A percentile compares a stretch with the other conserved stretches of the same genome.
Conservation (phyloP, 2,329 filamentous ascomycete genomes). For the Aspergillus bombycis region DNA sequence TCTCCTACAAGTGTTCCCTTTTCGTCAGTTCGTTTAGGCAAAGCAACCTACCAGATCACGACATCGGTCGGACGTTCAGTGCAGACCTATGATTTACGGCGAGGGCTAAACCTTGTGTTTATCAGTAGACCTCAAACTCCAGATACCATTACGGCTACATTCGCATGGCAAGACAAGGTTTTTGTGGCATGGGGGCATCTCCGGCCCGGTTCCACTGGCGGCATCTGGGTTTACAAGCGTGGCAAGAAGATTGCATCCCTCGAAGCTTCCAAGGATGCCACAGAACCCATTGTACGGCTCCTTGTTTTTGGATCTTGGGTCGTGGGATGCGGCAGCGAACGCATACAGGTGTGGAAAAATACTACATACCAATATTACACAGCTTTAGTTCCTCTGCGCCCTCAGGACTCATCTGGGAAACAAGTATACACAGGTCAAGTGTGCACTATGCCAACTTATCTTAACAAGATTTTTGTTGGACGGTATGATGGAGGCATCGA, state of each 20-base stretch:
- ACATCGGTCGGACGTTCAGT: conserved; percentile 88
- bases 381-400: conserved; percentile 66
- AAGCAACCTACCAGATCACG: conserved; percentile 95
- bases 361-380: conserved; percentile 86
- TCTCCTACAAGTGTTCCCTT: conserved; percentile 91
- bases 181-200: conserved; percentile 85
- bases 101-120: conserved; percentile 89
- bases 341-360: conserved; percentile 88
- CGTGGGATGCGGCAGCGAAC: conserved; percentile 73
- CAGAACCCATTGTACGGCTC: conserved; percentile 75
- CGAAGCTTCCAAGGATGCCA: conserved; percentile 62
- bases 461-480: conserved; percentile 94
- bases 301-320: conserved; percentile 91
- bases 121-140: conserved; percentile 90
- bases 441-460: conserved; percentile 86
- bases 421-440: conserved; percentile 76
- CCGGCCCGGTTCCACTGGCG: conserved; percentile 50
- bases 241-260: conserved; percentile 83
- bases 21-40: conserved; percentile 83
- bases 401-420: conserved; percentile 59
- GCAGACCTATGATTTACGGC: conserved; percentile 93
- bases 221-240: conserved; percentile 89
- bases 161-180: conserved; percentile 82
- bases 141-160: conserved; percentile 79
- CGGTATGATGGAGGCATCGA: conserved; percentile 87